These are phyloP conservation scores for Umbilicus rupestris DNA, from an alignment of 164 flowering plant genomes.

Conservation along the genomic window DNA sequence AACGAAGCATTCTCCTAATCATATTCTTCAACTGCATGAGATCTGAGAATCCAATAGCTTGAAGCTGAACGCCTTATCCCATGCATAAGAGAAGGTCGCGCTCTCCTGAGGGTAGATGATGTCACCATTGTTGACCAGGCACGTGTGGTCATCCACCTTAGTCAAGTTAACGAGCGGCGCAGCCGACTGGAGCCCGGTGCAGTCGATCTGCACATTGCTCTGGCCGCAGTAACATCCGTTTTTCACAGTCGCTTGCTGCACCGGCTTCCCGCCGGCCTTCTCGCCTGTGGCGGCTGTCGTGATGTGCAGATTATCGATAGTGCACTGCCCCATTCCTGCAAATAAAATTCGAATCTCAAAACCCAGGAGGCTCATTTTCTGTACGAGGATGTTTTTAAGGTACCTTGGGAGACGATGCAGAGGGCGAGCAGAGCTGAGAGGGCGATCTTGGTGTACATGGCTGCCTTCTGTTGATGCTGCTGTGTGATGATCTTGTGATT, in stretches of 20 bases:
- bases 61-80: not conserved
- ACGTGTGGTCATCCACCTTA: not conserved
- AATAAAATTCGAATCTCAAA: no score
- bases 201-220: not conserved
- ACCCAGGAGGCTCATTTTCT: no score
- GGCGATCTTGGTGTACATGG: not conserved
- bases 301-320: not conserved
- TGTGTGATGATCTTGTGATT: no score
- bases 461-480: no score
- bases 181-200: not conserved
- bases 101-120: not conserved
- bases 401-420: no score
- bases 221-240: not conserved
- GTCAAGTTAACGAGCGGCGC: not conserved
- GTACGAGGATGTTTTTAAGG: no score
- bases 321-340: conserved; percentile 1
- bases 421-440: not conserved
- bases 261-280: not conserved
- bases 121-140: not conserved
- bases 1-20: no score
- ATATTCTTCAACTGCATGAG: conserved; percentile 3
- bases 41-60: not conserved
- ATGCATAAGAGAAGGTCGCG: not conserved
- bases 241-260: not conserved
- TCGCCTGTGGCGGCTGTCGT: not conserved